Evolutionary conservation across 2,329 filamentous ascomycete species (phyloP), one percentile per base, ranked within the genome.

Genomic region (Cadophora sp.): DNA sequence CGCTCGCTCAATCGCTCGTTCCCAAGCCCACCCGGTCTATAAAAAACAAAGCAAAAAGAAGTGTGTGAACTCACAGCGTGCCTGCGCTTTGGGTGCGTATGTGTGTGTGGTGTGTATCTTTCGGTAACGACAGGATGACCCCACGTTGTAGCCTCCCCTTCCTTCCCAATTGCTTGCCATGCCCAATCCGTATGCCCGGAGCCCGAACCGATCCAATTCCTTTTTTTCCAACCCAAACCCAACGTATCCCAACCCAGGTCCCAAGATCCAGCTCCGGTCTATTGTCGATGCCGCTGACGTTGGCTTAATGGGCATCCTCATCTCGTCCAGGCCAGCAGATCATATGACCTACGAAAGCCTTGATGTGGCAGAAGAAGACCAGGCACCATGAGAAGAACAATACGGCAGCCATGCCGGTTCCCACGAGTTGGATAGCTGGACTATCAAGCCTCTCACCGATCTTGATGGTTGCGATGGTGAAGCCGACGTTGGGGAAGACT

Each of bases 401-500:
- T 0, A 76, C 83, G 0, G 80, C 83, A 0, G 78, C 79, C n/a
- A 85, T 79, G 1, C 41, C 67, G 8, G 69, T 68, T 18, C 72
- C 70, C 2, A 73, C 66, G 78, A 82, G 84, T 48, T 79, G 71
- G 3, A 86, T 78, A 0, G 76, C 75, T 0, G 80, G 73, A 66
- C 79, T 84, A 41, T 77, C 73, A 11, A 87, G 78, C 43, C 81
- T 79, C 7, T 81, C 82, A 0, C 81, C 83, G 14, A 87, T 83
- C 7, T 83, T 78, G 64, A 87, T 85, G 0, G 85, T 87, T 2
- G 85, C 84, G 60, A 88, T 77, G 4, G 82, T 83, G 73, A 88
- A 88, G 7, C 86, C 86, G 0, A 83, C 84, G 76, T 88, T 88
- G 61, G 86, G 86, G 76, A 88, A 88, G 18, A 88, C 84, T 76